These are phyloP conservation scores for Boletus reticulatus DNA, from an alignment of 768 basidiomycete species.

Conservation along the genomic window DNA sequence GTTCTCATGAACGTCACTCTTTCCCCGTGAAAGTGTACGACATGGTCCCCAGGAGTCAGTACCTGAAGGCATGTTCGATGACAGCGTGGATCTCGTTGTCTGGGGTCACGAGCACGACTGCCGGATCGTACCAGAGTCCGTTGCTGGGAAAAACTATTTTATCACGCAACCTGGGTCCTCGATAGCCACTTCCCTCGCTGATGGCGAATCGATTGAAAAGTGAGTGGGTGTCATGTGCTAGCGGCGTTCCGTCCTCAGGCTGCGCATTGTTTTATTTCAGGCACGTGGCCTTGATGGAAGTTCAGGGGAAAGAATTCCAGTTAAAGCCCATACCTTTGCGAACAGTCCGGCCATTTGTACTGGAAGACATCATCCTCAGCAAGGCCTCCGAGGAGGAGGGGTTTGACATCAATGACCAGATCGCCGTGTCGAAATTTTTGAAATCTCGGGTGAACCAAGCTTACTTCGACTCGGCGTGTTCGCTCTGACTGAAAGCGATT, in stretches of 20 bases:
- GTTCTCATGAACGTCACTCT: slow-evolving; percentile 11
- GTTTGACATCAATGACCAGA: slow-evolving; percentile 76
- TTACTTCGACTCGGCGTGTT: background rate
- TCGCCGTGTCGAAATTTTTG: slow-evolving; percentile 79
- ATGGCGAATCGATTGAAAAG: slow-evolving; percentile 93
- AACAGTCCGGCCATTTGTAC: slow-evolving; percentile 91
- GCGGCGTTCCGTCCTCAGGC: background rate
- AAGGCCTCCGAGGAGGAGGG: slow-evolving; percentile 77
- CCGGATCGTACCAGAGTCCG: slow-evolving; percentile 84
- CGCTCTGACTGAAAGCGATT: slow-evolving; percentile 1
- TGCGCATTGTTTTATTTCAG: slow-evolving; percentile 38
- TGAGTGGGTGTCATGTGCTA: slow-evolving; percentile 30
- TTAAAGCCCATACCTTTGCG: slow-evolving; percentile 83
- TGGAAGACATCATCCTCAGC: slow-evolving; percentile 75
- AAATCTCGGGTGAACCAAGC: slow-evolving; percentile 54
- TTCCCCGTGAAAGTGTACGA: slow-evolving; percentile 60
- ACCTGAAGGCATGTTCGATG: slow-evolving; percentile 96
- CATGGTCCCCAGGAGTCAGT: slow-evolving; percentile 94
- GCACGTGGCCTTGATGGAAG: slow-evolving; percentile 86
- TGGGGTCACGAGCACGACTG: slow-evolving; percentile 99
- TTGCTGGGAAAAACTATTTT: slow-evolving; percentile 87
- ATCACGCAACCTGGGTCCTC: slow-evolving; percentile 95
- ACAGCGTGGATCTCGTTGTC: slow-evolving; percentile 87
- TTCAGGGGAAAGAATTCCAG: slow-evolving; percentile 86
- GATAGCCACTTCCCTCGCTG: slow-evolving; percentile 90